phyloP scores from a whole-genome alignment of 2,329 filamentous ascomycete genomes.

The Cercospora janseana region DNA sequence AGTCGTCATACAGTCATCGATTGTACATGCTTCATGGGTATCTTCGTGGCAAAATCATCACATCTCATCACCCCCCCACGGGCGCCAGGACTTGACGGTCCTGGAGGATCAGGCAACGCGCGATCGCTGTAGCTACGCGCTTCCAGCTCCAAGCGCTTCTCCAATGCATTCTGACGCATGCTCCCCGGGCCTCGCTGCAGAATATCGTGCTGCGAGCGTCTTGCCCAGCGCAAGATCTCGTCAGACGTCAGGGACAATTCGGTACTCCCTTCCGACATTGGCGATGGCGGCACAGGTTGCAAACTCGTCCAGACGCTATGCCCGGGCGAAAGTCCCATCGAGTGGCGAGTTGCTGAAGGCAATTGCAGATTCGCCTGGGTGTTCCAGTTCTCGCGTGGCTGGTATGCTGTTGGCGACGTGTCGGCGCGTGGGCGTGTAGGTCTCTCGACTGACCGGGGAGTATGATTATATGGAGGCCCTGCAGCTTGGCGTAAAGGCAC shows the following conservation, averaged over 20 bases:
- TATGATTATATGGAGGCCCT: not conserved
- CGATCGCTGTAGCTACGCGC: conserved; percentile 7
- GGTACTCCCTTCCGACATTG: not conserved
- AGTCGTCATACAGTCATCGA: no score
- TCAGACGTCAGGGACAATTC: not conserved
- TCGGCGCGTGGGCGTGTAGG: not conserved
- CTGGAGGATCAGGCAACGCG: not conserved
- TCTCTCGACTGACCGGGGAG: no score
- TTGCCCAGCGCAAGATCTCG: not conserved
- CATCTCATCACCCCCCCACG: not conserved
- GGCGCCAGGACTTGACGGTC: not conserved
- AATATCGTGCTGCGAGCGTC: not conserved
- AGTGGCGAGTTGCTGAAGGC: not conserved
- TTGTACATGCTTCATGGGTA: no score
- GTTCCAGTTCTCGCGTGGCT: no score
- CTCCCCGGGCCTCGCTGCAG: not conserved
- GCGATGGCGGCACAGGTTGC: not conserved
- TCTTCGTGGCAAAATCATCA: no score
- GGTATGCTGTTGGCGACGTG: no score
- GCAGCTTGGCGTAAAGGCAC: no score
- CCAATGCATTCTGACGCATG: not conserved
- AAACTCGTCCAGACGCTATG: not conserved
- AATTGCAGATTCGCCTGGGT: no score
- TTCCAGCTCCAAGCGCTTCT: not conserved
- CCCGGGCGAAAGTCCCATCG: not conserved